These are phyloP conservation scores for Cerrena zonata DNA, from an alignment of 1,284 basidiomycete genomes.

Conservation along the genomic window DNA sequence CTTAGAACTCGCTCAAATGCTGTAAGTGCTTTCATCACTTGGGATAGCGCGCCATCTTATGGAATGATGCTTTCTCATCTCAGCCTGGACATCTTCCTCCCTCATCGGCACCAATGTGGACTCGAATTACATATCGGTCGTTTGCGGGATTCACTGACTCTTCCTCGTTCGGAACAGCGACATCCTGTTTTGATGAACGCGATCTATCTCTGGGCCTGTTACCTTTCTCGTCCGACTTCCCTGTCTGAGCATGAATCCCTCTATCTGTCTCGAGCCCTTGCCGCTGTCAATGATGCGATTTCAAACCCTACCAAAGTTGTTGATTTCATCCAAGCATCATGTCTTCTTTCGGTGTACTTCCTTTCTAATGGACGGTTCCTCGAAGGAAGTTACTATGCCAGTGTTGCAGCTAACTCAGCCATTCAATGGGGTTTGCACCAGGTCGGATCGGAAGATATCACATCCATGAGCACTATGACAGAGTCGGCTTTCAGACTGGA, in stretches of 20 bases:
- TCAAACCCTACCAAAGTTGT: conserved; percentile 48
- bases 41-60: conserved; percentile 3
- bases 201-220: conserved; percentile 76
- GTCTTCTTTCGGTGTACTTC: conserved; percentile 67
- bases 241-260: conserved; percentile 63
- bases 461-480: conserved; percentile 25
- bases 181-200: conserved; percentile 72
- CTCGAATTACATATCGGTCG: conserved; percentile 61
- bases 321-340: conserved; percentile 69
- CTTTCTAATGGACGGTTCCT: conserved; percentile 64
- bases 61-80: conserved; percentile 10
- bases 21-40: conserved; percentile 40
- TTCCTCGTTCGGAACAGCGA: conserved; percentile 49
- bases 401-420: conserved; percentile 60
- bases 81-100: conserved; percentile 67
- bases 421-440: conserved; percentile 64
- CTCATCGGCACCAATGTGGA: conserved; percentile 70
- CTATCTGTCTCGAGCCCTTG: conserved; percentile 56
- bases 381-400: conserved; percentile 69
- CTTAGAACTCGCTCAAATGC: conserved; percentile 56
- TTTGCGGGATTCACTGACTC: conserved; percentile 51
- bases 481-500: conserved; percentile 45
- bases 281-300: conserved; percentile 55
- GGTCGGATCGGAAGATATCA: conserved; percentile 30
- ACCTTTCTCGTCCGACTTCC: conserved; percentile 63